phyloP scores from a whole-genome alignment of 164 flowering plant genomes.

The Magnolia changhungtana region DNA sequence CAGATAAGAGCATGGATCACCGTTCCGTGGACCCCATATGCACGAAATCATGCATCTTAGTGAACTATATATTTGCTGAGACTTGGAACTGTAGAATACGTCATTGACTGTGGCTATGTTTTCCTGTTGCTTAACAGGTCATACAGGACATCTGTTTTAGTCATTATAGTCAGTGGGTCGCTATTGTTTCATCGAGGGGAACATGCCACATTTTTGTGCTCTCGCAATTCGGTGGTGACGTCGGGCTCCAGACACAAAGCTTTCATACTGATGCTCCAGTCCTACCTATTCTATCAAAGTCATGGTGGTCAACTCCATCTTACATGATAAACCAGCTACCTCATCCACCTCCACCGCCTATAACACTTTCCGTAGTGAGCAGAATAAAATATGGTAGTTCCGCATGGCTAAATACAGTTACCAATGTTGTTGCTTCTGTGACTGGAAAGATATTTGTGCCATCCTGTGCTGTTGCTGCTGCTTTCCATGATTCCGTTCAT shows the following conservation, averaged over 20 bases:
- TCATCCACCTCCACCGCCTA: slow-evolving; percentile 57
- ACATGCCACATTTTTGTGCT: slow-evolving; percentile 86
- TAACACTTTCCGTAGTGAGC: slow-evolving; percentile 72
- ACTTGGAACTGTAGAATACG: too few relatives aligned
- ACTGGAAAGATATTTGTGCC: slow-evolving; percentile 64
- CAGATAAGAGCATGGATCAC: too few relatives aligned
- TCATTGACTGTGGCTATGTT: not conserved
- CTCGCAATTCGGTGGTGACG: slow-evolving; percentile 93
- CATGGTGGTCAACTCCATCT: slow-evolving; percentile 90
- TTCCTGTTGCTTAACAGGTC: slow-evolving; percentile 44
- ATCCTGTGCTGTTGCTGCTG: slow-evolving; percentile 81
- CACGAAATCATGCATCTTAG: too few relatives aligned
- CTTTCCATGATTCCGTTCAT: slow-evolving; percentile 61
- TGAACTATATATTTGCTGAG: too few relatives aligned
- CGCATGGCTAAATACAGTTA: slow-evolving; percentile 76
- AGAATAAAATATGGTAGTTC: slow-evolving; percentile 61
- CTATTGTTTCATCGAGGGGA: slow-evolving; percentile 80
- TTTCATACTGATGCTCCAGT: slow-evolving; percentile 51
- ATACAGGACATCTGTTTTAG: slow-evolving; percentile 97
- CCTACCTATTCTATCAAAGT: slow-evolving; percentile 47
- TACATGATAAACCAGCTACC: slow-evolving; percentile 47
- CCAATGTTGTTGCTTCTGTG: slow-evolving; percentile 70
- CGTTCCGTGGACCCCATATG: too few relatives aligned
- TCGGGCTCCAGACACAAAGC: slow-evolving; percentile 58
- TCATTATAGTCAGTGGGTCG: slow-evolving; percentile 87